A percentile compares a stretch with the other conserved stretches of the same genome.
phyloP scores from a whole-genome alignment of 306 rosid genomes.

The Myrica gale region DNA sequence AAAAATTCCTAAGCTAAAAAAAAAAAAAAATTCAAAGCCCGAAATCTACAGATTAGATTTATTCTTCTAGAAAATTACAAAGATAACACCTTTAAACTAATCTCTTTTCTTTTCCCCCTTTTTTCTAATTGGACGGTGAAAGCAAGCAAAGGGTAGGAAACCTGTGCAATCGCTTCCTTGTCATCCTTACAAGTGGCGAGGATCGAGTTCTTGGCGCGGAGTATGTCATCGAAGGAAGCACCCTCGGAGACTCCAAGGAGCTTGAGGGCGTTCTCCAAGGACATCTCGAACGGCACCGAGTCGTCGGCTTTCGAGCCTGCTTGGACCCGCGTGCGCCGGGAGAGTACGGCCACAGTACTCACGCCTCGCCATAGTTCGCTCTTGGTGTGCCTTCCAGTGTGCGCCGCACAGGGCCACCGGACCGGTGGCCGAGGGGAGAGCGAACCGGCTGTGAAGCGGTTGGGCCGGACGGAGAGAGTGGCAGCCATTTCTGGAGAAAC shows the following conservation, averaged over 20 bases:
- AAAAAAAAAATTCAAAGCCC: no score
- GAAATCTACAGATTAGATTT: no score
- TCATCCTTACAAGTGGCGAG: slow-evolving; percentile 75
- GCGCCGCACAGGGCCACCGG: slow-evolving; percentile 25
- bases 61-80: no score
- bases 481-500: slow-evolving; percentile 51
- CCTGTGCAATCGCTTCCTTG: slow-evolving; percentile 71
- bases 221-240: slow-evolving; percentile 87
- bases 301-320: slow-evolving; percentile 83
- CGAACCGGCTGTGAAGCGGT: slow-evolving; percentile 63
- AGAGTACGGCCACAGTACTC: slow-evolving; percentile 2
- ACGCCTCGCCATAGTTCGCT: slow-evolving; percentile 41
- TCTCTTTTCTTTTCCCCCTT: no score
- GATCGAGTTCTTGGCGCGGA: slow-evolving; percentile 81
- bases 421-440: slow-evolving; percentile 40
- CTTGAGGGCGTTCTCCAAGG: slow-evolving; percentile 84
- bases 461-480: slow-evolving; percentile 79
- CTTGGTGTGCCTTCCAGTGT: slow-evolving; percentile 25
- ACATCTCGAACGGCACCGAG: slow-evolving; percentile 84
- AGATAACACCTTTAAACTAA: no score
- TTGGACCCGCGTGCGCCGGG: slow-evolving; percentile 46
- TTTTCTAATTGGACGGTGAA: not conserved
- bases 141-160: slow-evolving; percentile 16
- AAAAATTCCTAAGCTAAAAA: not conserved
- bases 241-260: slow-evolving; percentile 91